Conservation (phyloP, 345 rosid species). For the Camelina hispida region DNA sequence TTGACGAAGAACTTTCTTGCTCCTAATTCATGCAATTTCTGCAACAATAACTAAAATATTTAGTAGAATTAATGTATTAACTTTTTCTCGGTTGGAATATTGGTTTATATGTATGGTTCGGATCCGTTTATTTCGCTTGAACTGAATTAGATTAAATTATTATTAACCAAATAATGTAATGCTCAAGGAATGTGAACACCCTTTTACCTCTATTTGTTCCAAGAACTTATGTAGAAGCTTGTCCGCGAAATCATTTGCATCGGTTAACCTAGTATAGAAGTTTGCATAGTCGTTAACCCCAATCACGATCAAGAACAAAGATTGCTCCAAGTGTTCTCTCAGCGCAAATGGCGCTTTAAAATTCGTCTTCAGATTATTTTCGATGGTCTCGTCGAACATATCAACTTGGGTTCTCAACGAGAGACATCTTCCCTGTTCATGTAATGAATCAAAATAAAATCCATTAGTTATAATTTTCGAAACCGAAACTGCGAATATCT, state of each 20-base stretch:
- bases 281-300: constrained; percentile 34
- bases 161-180: constrained; percentile 1
- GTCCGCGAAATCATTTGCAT: constrained; percentile 16
- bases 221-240: constrained; percentile 36
- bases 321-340: constrained; percentile 26
- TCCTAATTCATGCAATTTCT: constrained; percentile 40
- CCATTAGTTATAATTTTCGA: neutral
- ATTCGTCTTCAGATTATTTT: constrained; percentile 9
- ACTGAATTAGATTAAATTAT: neutral
- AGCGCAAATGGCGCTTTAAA: constrained; percentile 12
- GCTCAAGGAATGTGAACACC: neutral
- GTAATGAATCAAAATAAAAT: constrained; percentile 12
- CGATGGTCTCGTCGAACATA: constrained; percentile 19
- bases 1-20: constrained; percentile 41
- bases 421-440: constrained; percentile 36
- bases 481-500: neutral
- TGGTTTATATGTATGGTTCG: no score
- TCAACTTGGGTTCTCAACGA: constrained; percentile 33
- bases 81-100: neutral
- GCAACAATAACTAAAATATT: neutral
- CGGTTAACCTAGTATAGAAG: neutral
- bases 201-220: constrained; percentile 19
- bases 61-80: neutral
- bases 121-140: no score
- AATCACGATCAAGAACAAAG: constrained; percentile 38